Evolutionary conservation across 352 stramenopile species (phyloP), one percentile per base, ranked within the genome.

Genomic region (Globisporangium abappressorium): DNA sequence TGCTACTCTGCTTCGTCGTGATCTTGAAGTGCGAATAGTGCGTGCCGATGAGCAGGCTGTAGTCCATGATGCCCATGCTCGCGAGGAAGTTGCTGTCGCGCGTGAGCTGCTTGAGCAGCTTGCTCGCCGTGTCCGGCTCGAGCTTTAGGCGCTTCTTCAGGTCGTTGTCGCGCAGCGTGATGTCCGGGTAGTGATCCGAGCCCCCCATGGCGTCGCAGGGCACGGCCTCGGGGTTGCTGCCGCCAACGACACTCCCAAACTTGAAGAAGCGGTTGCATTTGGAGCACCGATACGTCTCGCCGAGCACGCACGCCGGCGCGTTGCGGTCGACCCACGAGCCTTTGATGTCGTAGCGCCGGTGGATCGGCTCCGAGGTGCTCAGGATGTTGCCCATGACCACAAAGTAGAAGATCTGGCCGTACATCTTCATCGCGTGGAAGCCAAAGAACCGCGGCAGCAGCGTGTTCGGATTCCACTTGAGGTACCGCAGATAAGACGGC

Each of bases 331-430:
- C 81, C 90, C 90, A 98, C 5, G 85, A 95, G 7, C 92, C 92
- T 66, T 98, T 98, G 67, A 98, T 91, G 64, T 98, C 92, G 62
- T 97, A 98, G 33, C 87, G 79, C 1, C 82, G 80, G 69, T 98
- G 89, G 62, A 97, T 95, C 58, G 85, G 74, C 65, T 95, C 82
- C 0, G 74, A 77, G 14, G 87, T 94, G 76, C 88, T 87, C 34
- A 98, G 70, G 56, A 98, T 81, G 65, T 98, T 98, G 56, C 77
- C 85, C 92, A 98, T 98, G 28, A 98, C 92, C 30, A 98, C 87
- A 59, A 98, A 97, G 66, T 92, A 95, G 66, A 95, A 95, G 46
- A 87, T 90, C 59, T 96, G 82, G 7, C 90, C 90, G 70, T 97
- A 97, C 85, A 98, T 94, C 56, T 93, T 93, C 78, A 98, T 95